Evolutionary conservation across 140 eudicot species (phyloP).

Genomic region (Ambrosia hybrid): DNA sequence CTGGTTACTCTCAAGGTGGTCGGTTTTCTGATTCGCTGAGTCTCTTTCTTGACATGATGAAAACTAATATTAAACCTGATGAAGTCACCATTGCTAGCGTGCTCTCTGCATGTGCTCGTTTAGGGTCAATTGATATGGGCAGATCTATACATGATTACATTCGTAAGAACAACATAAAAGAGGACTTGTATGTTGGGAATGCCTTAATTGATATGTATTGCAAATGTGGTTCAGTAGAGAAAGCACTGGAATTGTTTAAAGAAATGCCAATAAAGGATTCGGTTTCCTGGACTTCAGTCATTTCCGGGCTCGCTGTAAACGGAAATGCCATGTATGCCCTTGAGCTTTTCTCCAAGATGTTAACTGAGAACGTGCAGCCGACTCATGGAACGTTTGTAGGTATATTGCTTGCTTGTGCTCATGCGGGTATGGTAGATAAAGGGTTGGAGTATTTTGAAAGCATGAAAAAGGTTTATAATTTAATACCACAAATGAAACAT

Average conservation of each 20-base stretch:
- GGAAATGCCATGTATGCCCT: conserved; percentile 46
- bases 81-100: conserved; percentile 46
- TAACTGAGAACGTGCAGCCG: conserved; percentile 43
- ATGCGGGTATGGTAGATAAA: conserved; percentile 29
- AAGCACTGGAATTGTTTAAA: conserved; percentile 49
- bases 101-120: conserved; percentile 65
- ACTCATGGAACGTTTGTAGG: conserved; percentile 42
- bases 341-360: conserved; percentile 48
- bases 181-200: conserved; percentile 50
- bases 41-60: conserved; percentile 62
- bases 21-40: conserved; percentile 41
- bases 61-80: conserved; percentile 53
- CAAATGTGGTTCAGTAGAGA: conserved; percentile 56
- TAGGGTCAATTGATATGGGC: conserved; percentile 56
- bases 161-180: conserved; percentile 28
- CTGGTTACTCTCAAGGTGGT: conserved; percentile 52
- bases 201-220: conserved; percentile 64
- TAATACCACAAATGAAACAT: conserved; percentile 29
- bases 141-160: conserved; percentile 49
- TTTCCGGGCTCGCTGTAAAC: conserved; percentile 46
- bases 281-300: conserved; percentile 24
- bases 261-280: conserved; percentile 49
- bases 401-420: conserved; percentile 28
- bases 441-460: conserved; percentile 28
- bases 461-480: conserved; percentile 13